These are phyloP conservation scores for Ocimum tenuiflorum DNA, from an alignment of 257 asterid genomes.

Conservation along the genomic window DNA sequence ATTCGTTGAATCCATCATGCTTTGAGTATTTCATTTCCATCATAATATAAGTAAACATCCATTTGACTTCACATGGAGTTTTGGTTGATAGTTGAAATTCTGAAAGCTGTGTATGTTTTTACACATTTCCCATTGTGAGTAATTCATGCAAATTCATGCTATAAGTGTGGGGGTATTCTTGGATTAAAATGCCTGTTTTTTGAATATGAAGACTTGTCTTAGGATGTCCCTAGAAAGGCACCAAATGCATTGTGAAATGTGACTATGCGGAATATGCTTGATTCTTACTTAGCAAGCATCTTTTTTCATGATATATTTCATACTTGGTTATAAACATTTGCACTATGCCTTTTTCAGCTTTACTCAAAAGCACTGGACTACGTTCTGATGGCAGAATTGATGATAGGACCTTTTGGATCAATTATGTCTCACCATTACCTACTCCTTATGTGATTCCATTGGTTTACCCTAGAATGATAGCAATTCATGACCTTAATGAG, in stretches of 20 bases:
- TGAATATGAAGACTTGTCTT: neutral
- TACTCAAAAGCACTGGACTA: slow-evolving; percentile 77
- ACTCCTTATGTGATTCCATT: slow-evolving; percentile 78
- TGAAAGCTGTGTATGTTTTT: too few relatives aligned
- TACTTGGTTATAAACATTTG: slow-evolving; percentile 12
- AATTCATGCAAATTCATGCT: too few relatives aligned
- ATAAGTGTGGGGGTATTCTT: too few relatives aligned
- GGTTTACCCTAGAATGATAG: slow-evolving; percentile 89
- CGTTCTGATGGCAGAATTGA: slow-evolving; percentile 83
- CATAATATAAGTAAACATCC: too few relatives aligned
- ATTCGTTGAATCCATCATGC: too few relatives aligned
- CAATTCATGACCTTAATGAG: slow-evolving; percentile 76
- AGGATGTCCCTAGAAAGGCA: neutral
- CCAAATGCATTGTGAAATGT: neutral
- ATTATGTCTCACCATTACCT: slow-evolving; percentile 71
- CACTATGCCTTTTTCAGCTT: slow-evolving; percentile 41
- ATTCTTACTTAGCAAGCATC: too few relatives aligned
- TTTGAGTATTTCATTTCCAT: too few relatives aligned
- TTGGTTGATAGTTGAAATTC: too few relatives aligned
- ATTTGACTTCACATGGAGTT: too few relatives aligned
- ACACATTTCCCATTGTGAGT: too few relatives aligned
- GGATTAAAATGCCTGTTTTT: neutral
- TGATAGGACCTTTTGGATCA: slow-evolving; percentile 88
- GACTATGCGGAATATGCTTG: neutral
- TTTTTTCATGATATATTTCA: neutral